Conservation (phyloP, 2,329 filamentous ascomycete species). For the Sclerotiophoma versabilis region DNA sequence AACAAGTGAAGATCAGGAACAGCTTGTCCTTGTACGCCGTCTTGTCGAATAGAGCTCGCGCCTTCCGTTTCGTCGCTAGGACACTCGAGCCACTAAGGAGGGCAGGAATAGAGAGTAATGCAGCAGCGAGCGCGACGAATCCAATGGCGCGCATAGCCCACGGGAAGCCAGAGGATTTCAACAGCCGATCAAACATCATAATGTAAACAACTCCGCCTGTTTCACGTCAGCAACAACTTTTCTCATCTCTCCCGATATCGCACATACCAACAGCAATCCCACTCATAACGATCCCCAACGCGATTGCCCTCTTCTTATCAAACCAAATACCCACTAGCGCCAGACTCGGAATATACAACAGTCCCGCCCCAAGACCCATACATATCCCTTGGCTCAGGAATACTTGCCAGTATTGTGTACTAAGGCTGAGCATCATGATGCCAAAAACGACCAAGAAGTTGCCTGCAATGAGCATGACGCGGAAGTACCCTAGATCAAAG, state of each 20-base stretch:
- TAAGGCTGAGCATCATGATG: constrained; percentile 68
- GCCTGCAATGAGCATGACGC: constrained; percentile 55
- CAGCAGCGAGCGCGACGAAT: constrained; percentile 41
- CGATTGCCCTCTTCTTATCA: constrained; percentile 40
- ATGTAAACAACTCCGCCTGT: constrained; percentile 48
- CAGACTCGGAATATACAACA: constrained; percentile 48
- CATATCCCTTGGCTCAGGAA: constrained; percentile 63
- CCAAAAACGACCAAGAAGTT: constrained; percentile 64
- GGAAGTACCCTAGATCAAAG: constrained; percentile 58
- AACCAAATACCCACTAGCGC: constrained; percentile 49
- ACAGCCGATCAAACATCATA: constrained; percentile 45
- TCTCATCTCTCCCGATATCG: neutral
- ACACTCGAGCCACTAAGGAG: constrained; percentile 42
- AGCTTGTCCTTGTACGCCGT: constrained; percentile 43
- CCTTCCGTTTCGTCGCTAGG: constrained; percentile 38
- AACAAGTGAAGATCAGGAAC: constrained; percentile 46
- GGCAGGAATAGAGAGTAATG: constrained; percentile 44
- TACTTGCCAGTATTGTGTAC: constrained; percentile 61
- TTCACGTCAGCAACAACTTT: constrained; percentile 13
- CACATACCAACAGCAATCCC: constrained; percentile 48
- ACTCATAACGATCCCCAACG: constrained; percentile 48
- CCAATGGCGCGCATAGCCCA: constrained; percentile 48
- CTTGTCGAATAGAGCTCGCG: constrained; percentile 43
- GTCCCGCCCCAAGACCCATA: constrained; percentile 49
- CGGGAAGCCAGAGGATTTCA: constrained; percentile 38